Percentiles rank a stretch among this genome's conserved stretches.
These are phyloP conservation scores for Monosporozyma aerobia DNA, from an alignment of 805 yeast genomes.

Conservation along the genomic window DNA sequence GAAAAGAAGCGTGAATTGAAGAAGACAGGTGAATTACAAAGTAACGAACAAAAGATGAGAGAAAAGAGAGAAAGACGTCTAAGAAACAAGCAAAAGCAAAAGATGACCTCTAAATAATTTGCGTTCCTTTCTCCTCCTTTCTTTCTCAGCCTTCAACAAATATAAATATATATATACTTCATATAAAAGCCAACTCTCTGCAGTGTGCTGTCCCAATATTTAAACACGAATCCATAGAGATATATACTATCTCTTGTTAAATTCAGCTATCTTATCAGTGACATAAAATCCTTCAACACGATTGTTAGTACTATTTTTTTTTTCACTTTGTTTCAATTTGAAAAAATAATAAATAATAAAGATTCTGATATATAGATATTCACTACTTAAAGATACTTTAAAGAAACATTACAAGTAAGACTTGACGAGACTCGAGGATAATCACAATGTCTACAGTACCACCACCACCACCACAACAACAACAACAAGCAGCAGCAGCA, in stretches of 20 bases:
- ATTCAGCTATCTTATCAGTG: neutral
- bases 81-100: slow-evolving; percentile 50
- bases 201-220: neutral
- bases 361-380: no score
- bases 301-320: neutral
- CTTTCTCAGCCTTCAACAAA: neutral
- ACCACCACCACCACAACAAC: no score
- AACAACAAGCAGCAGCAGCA: neutral
- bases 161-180: neutral
- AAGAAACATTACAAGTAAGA: no score
- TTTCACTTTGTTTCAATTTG: neutral
- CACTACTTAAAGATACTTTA: neutral
- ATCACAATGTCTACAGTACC: neutral
- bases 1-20: slow-evolving; percentile 51
- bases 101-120: slow-evolving; percentile 13
- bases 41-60: slow-evolving; percentile 64
- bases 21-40: slow-evolving; percentile 66
- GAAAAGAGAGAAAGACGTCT: slow-evolving; percentile 76
- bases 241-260: neutral
- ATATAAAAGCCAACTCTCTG: neutral
- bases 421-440: no score
- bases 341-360: neutral
- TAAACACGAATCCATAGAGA: neutral
- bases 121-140: neutral
- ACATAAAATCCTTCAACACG: neutral